A percentile compares a stretch with the other conserved stretches of the same genome.
Conservation (phyloP, 106 monocot species). For the Apostasia ramifera region DNA sequence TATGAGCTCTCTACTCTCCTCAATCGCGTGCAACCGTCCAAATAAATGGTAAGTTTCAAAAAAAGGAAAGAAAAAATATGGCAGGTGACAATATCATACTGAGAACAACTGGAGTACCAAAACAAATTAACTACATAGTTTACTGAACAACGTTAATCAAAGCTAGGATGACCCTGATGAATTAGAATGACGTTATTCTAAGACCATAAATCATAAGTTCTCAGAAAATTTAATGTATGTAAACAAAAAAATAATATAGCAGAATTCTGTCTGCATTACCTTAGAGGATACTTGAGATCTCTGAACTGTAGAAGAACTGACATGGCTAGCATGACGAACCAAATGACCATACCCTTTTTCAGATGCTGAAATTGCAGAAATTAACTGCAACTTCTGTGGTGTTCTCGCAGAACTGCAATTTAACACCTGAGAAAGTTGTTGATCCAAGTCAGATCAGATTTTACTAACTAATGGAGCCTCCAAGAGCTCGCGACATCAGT, state of each 20-base stretch:
- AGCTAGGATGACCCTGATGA: no score
- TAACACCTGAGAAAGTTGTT: neutral
- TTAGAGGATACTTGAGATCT: conserved; percentile 13
- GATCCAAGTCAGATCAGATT: neutral
- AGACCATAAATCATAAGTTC: no score
- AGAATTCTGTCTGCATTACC: conserved; percentile 12
- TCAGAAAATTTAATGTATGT: no score
- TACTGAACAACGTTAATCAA: no score
- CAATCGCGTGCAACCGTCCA: no score
- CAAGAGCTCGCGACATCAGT: neutral
- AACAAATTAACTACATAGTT: no score
- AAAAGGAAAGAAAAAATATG: no score
- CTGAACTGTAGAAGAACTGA: conserved; percentile 3
- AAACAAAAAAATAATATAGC: neutral
- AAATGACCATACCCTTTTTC: conserved; percentile 1
- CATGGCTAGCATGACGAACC: conserved; percentile 12
- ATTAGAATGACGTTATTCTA: no score
- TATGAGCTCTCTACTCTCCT: no score
- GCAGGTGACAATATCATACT: no score
- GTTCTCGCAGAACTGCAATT: conserved; percentile 1
- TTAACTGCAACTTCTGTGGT: neutral
- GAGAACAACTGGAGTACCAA: no score
- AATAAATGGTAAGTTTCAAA: no score
- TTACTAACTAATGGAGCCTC: neutral
- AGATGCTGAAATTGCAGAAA: conserved; percentile 1